Percentiles rank a stretch among this genome's conserved stretches.
phyloP scores from a whole-genome alignment of 495 filamentous ascomycete species.

The Neurospora sp. region DNA sequence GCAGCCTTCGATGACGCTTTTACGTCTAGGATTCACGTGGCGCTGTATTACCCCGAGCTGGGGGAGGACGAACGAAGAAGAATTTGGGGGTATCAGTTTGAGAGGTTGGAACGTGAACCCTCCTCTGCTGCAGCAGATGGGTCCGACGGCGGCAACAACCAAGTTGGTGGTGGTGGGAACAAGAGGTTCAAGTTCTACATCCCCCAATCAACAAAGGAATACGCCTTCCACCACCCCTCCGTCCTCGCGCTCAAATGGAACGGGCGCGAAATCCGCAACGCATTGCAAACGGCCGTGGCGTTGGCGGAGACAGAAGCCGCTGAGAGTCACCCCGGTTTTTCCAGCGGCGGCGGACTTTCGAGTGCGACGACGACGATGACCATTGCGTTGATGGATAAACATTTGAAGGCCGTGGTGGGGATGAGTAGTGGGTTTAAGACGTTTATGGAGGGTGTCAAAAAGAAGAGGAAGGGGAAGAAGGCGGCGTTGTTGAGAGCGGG shows the following conservation, averaged over 20 bases:
- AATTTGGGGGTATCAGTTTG: constrained; percentile 33
- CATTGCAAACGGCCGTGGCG: constrained; percentile 33
- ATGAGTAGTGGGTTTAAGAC: constrained; percentile 34
- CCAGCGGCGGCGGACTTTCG: constrained; percentile 3
- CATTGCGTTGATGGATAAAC: constrained; percentile 24
- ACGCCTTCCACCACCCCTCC: constrained; percentile 17
- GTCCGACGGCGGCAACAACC: too few relatives aligned
- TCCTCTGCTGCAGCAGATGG: background rate
- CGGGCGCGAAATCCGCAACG: constrained; percentile 34
- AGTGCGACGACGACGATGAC: constrained; percentile 13
- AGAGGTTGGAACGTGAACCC: constrained; percentile 15
- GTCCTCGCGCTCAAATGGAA: constrained; percentile 25
- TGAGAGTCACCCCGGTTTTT: background rate
- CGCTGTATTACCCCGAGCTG: constrained; percentile 30
- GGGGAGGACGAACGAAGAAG: constrained; percentile 23
- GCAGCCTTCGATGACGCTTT: constrained; percentile 34
- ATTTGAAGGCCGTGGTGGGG: constrained; percentile 26
- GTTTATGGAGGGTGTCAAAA: constrained; percentile 8
- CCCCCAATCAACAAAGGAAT: constrained; percentile 19
- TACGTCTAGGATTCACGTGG: constrained; percentile 33
- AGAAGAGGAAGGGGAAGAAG: constrained; percentile 1
- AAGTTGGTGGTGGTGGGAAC: too few relatives aligned
- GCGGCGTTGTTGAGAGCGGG: constrained; percentile 6
- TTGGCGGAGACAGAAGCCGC: constrained; percentile 32
- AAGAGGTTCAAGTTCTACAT: constrained; percentile 8